phyloP scores from a whole-genome alignment of 2,329 filamentous ascomycete genomes.

The Cytospora piceicola region DNA sequence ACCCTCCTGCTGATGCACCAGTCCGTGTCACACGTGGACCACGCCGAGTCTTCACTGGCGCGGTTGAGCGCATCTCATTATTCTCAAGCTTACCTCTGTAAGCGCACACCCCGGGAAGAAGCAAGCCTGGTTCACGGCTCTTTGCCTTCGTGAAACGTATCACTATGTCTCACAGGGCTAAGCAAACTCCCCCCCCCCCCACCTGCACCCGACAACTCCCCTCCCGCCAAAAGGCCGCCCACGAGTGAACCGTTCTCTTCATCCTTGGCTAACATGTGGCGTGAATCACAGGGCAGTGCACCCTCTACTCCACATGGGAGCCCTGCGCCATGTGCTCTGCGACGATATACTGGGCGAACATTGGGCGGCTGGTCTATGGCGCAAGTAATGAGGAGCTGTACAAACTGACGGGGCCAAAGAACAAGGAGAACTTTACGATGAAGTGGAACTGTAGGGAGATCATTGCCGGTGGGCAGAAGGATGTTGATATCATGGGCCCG shows the following conservation, averaged over 20 bases:
- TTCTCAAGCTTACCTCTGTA: constrained; percentile 50
- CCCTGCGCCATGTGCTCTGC: constrained; percentile 57
- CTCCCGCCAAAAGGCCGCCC: too few species aligned
- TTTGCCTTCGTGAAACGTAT: not conserved
- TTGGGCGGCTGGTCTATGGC: constrained; percentile 55
- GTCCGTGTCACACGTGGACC: constrained; percentile 56
- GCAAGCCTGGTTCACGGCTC: not conserved
- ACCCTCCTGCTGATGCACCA: constrained; percentile 53
- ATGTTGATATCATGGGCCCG: constrained; percentile 54
- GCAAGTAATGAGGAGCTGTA: constrained; percentile 52
- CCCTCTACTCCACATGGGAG: constrained; percentile 58
- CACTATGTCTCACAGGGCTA: not conserved
- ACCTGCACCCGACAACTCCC: too few species aligned
- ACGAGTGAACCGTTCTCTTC: not conserved
- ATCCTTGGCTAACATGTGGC: not conserved
- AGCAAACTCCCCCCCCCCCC: not conserved
- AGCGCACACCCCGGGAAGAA: not conserved
- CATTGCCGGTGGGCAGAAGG: constrained; percentile 51
- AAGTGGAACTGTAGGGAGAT: constrained; percentile 52
- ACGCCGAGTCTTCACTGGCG: constrained; percentile 55
- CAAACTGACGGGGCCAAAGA: constrained; percentile 49
- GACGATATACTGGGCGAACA: constrained; percentile 51
- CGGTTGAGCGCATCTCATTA: constrained; percentile 54
- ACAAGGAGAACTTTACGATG: constrained; percentile 57
- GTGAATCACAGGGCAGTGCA: constrained; percentile 40